phyloP scores from a whole-genome alignment of 768 basidiomycete species.

The Suillus bovinus region DNA sequence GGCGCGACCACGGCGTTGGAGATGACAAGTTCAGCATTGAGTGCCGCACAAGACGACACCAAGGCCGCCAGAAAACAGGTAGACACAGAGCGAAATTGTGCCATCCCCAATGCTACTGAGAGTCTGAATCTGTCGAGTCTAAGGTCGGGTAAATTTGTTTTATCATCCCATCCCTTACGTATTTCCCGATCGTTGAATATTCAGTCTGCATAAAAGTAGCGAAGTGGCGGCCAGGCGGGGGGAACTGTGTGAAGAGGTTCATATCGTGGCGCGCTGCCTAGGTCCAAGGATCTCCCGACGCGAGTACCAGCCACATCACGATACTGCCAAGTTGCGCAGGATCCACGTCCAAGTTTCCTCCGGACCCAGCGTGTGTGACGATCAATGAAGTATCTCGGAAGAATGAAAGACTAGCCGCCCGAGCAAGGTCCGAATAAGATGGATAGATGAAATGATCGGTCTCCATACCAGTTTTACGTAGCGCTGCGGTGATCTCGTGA shows the following conservation, averaged over 20 bases:
- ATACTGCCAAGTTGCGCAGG: neutral
- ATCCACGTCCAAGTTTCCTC: neutral
- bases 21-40: slow-evolving; percentile 23
- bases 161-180: neutral
- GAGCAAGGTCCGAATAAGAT: neutral
- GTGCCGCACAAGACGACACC: slow-evolving; percentile 16
- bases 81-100: neutral
- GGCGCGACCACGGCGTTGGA: slow-evolving; percentile 29
- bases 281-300: neutral
- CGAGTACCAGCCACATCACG: neutral
- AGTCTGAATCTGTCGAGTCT: neutral
- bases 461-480: neutral
- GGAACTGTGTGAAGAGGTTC: neutral
- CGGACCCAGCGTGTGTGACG: too few relatives aligned
- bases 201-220: neutral
- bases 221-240: neutral
- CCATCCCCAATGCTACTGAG: neutral
- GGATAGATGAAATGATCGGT: neutral
- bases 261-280: neutral
- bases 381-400: too few relatives aligned
- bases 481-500: neutral
- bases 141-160: neutral
- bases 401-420: neutral
- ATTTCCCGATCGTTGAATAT: too few relatives aligned
- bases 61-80: slow-evolving; percentile 4